Evolutionary conservation across 768 basidiomycete species (phyloP).

Genomic region (Amanita pallidorosea): DNA sequence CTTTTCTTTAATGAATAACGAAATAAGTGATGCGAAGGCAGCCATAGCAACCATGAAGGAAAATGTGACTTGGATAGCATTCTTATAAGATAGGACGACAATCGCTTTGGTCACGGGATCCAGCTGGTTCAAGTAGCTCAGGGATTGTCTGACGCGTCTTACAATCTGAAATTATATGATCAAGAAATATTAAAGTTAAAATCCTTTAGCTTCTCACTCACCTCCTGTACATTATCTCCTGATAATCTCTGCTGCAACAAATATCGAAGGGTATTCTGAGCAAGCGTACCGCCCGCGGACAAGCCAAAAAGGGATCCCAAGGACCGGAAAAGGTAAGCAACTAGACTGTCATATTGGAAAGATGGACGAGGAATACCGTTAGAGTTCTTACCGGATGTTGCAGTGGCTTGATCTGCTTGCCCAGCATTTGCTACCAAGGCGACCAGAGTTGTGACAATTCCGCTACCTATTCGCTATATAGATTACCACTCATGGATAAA

Average conservation of each 20-base stretch:
- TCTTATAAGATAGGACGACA: slow-evolving; percentile 30
- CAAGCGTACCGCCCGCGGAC: slow-evolving; percentile 45
- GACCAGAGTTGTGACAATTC: slow-evolving; percentile 46
- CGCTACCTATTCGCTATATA: slow-evolving; percentile 23
- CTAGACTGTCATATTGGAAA: slow-evolving; percentile 16
- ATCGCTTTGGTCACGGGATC: slow-evolving; percentile 23
- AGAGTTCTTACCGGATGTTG: slow-evolving; percentile 39
- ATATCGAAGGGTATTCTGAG: slow-evolving; percentile 38
- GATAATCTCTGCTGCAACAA: slow-evolving; percentile 30
- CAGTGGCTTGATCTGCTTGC: slow-evolving; percentile 49
- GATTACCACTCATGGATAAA: not conserved
- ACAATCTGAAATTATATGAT: slow-evolving; percentile 25
- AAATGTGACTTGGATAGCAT: slow-evolving; percentile 37
- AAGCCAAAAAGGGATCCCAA: slow-evolving; percentile 48
- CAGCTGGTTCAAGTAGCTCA: slow-evolving; percentile 33
- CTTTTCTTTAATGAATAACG: slow-evolving; percentile 45
- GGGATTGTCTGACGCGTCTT: slow-evolving; percentile 36
- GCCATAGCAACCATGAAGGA: slow-evolving; percentile 35
- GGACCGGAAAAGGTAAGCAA: slow-evolving; percentile 59
- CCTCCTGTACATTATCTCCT: slow-evolving; percentile 41
- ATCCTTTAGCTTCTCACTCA: slow-evolving; percentile 14
- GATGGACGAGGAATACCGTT: not conserved
- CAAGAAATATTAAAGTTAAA: not conserved
- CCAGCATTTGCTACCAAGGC: slow-evolving; percentile 57
- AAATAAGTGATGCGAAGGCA: slow-evolving; percentile 27